A percentile compares a stretch with the other conserved stretches of the same genome.
These are phyloP conservation scores for Cucumis hystrix DNA, from an alignment of 306 rosid genomes.

Conservation along the genomic window DNA sequence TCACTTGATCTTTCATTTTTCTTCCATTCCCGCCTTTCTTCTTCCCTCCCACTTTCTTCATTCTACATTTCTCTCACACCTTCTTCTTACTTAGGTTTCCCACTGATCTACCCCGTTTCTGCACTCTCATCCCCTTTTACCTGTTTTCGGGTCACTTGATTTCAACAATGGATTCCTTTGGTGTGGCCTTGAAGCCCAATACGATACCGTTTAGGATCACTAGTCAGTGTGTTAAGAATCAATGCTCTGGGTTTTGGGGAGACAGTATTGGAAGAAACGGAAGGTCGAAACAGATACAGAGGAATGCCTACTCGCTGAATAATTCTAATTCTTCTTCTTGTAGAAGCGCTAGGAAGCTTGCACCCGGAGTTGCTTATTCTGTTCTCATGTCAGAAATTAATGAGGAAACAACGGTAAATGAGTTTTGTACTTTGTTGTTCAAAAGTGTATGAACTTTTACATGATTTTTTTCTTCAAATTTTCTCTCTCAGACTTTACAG, in stretches of 20 bases:
- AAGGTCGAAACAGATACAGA: conserved; percentile 16
- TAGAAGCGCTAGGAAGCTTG: conserved; percentile 13
- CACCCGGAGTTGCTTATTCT: conserved; percentile 21
- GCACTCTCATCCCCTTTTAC: background rate
- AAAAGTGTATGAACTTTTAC: background rate
- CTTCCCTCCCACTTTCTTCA: background rate
- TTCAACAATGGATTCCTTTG: conserved; percentile 33
- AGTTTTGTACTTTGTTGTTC: background rate
- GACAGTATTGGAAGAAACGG: conserved; percentile 25
- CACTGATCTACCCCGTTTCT: background rate
- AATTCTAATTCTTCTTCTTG: conserved; percentile 13
- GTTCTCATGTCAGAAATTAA: conserved; percentile 42
- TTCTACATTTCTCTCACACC: background rate
- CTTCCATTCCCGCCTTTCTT: background rate
- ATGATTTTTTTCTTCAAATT: background rate
- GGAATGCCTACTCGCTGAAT: conserved; percentile 18
- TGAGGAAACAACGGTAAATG: conserved; percentile 30
- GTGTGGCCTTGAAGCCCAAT: conserved; percentile 27
- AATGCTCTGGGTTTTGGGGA: conserved; percentile 34
- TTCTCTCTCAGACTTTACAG: conserved; percentile 29
- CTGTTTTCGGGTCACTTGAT: background rate
- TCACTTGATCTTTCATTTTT: background rate
- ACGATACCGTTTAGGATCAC: conserved; percentile 10
- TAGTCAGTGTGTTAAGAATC: conserved; percentile 14
- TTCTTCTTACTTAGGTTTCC: background rate